Conservation (phyloP, 441 rosid genomes). For the Pelargonium citronellum region DNA sequence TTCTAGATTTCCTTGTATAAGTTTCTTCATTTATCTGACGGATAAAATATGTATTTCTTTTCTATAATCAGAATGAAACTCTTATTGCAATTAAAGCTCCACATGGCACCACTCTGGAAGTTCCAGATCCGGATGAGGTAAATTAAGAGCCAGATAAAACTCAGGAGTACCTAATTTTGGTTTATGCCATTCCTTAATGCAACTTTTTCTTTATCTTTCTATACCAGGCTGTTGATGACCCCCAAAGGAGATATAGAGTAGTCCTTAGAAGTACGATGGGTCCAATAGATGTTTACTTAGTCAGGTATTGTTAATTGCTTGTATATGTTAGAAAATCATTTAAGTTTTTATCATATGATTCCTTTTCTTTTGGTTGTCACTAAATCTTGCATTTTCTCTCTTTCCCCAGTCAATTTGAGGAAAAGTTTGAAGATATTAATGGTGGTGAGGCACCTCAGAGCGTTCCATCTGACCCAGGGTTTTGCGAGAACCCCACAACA, state of each 20-base stretch:
- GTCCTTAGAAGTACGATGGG: slow-evolving; percentile 97
- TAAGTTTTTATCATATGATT: neutral
- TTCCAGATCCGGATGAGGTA: slow-evolving; percentile 99
- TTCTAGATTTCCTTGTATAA: neutral
- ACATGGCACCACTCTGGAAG: slow-evolving; percentile 96
- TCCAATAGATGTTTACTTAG: slow-evolving; percentile 91
- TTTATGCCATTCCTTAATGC: slow-evolving; percentile 3
- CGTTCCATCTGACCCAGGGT: slow-evolving; percentile 47
- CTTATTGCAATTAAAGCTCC: slow-evolving; percentile 96
- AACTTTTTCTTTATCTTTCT: slow-evolving; percentile 19
- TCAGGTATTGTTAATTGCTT: slow-evolving; percentile 49
- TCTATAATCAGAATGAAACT: slow-evolving; percentile 66
- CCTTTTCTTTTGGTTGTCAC: neutral
- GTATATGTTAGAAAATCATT: slow-evolving; percentile 4
- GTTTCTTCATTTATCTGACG: slow-evolving; percentile 7
- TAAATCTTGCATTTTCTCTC: slow-evolving; percentile 7
- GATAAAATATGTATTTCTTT: slow-evolving; percentile 17
- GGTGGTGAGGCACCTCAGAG: slow-evolving; percentile 50
- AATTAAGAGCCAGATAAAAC: slow-evolving; percentile 23
- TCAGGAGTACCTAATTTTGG: slow-evolving; percentile 1
- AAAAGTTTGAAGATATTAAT: slow-evolving; percentile 73
- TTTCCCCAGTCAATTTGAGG: slow-evolving; percentile 72
- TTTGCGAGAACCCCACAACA: slow-evolving; percentile 35
- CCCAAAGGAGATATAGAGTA: slow-evolving; percentile 88
- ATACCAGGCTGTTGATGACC: slow-evolving; percentile 72